Evolutionary conservation across 2,329 filamentous ascomycete genomes (phyloP).

Genomic region (Lasiodiplodia theobromae): DNA sequence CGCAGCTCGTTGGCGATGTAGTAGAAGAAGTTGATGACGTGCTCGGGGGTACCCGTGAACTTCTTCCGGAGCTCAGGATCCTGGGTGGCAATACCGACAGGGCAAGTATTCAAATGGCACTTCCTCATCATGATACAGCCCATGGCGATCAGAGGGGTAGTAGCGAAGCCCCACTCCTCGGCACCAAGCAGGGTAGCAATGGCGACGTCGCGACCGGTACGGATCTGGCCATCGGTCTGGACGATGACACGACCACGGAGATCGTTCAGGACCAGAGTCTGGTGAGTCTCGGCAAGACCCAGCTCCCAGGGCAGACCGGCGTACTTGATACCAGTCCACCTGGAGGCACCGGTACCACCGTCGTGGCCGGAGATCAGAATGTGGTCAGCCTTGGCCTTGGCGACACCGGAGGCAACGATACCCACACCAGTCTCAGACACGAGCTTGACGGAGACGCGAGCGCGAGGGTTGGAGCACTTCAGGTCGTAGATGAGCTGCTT

Average conservation of each 20-base stretch:
- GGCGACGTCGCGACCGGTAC: conserved; percentile 90
- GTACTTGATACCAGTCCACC: conserved; percentile 99
- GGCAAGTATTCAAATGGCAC: conserved; percentile 76
- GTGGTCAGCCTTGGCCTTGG: conserved; percentile 96
- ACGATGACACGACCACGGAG: conserved; percentile 94
- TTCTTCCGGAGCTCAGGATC: conserved; percentile 94
- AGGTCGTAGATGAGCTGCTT: conserved; percentile 98
- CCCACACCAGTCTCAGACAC: conserved; percentile 97
- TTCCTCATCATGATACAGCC: conserved; percentile 96
- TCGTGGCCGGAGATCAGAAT: conserved; percentile 97
- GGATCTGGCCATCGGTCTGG: conserved; percentile 93
- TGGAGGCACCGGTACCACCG: conserved; percentile 92
- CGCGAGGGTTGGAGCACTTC: conserved; percentile 92
- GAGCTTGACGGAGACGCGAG: conserved; percentile 94
- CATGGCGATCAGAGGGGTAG: conserved; percentile 93
- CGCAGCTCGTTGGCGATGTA: conserved; percentile 95
- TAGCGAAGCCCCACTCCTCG: conserved; percentile 98
- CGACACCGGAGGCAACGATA: conserved; percentile 96
- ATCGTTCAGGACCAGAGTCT: conserved; percentile 94
- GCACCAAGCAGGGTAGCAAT: conserved; percentile 94
- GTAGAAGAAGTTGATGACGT: conserved; percentile 99
- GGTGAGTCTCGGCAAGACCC: conserved; percentile 95
- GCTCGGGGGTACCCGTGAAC: conserved; percentile 90
- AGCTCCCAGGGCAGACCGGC: conserved; percentile 96
- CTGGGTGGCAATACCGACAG: conserved; percentile 94